phyloP scores from a whole-genome alignment of 257 asterid species.

The Pogostemon cablin region DNA sequence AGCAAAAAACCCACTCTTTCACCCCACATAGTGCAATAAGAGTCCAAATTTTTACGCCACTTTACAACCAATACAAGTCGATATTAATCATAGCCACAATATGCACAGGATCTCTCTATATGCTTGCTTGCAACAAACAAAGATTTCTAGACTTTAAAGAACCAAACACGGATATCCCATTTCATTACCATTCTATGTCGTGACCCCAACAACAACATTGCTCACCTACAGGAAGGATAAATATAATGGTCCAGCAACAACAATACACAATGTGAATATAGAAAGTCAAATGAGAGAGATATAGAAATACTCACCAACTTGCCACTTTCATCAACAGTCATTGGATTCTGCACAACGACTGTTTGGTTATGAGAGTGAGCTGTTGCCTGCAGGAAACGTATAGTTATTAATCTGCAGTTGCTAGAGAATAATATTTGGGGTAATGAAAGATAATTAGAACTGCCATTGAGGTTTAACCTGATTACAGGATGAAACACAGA shows the following conservation, averaged over 20 bases:
- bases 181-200: conserved; percentile 39
- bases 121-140: conserved; percentile 31
- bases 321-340: conserved; percentile 83
- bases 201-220: conserved; percentile 85
- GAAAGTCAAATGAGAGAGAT: background rate
- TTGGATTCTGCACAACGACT: conserved; percentile 82
- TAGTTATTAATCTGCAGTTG: conserved; percentile 39
- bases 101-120: conserved; percentile 48
- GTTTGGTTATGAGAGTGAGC: conserved; percentile 67
- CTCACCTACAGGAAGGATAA: conserved; percentile 56
- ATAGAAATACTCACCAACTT: conserved; percentile 57
- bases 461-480: background rate
- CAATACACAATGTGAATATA: background rate
- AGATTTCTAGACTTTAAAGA: background rate
- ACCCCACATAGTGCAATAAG: conserved; percentile 26
- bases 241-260: conserved; percentile 11
- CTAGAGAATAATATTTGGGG: background rate
- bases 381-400: conserved; percentile 47
- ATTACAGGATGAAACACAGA: background rate
- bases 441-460: background rate
- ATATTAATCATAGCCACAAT: conserved; percentile 37
- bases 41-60: conserved; percentile 25
- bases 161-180: conserved; percentile 13
- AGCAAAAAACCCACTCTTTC: conserved; percentile 19
- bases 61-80: conserved; percentile 33